Percentiles rank a stretch among this genome's conserved stretches.
Conservation (phyloP, 176 grass and related monocot genomes). For the Oryza glaberrima region DNA sequence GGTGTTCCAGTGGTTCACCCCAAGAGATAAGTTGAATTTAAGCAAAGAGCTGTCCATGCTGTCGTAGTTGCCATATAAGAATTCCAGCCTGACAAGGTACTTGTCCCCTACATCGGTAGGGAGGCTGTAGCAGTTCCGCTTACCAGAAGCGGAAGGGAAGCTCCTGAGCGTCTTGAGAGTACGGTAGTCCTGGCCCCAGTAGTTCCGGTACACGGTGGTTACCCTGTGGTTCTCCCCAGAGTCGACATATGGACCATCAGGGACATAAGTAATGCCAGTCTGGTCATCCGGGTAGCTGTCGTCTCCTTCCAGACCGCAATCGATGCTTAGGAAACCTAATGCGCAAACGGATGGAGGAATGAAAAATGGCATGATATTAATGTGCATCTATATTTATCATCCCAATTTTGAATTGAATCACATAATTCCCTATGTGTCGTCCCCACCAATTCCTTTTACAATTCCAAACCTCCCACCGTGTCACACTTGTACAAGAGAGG, state of each 20-base stretch:
- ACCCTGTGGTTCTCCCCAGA: no score
- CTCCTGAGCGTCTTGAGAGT: conserved; percentile 5
- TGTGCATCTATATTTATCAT: no score
- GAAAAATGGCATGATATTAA: no score
- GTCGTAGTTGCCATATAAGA: conserved; percentile 45
- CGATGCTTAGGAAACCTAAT: conserved; percentile 21
- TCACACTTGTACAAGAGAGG: no score
- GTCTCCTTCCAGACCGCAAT: conserved; percentile 3
- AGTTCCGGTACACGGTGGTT: no score
- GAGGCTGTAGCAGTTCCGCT: conserved; percentile 41
- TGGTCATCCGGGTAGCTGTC: neutral
- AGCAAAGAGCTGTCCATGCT: conserved; percentile 20
- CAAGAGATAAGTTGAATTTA: conserved; percentile 46
- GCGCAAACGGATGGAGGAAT: no score
- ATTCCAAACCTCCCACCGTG: no score
- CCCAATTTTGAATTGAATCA: no score
- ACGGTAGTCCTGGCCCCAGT: neutral
- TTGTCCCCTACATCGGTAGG: conserved; percentile 4
- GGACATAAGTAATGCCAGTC: neutral
- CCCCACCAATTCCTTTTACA: no score
- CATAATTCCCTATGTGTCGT: no score
- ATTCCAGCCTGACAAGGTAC: conserved; percentile 19
- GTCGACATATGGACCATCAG: no score
- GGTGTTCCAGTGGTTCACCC: conserved; percentile 26
- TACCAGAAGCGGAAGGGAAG: conserved; percentile 22